Base-by-base conservation (phyloP, 2,329 filamentous ascomycete genomes). In the Penicillium sp. region DNA sequence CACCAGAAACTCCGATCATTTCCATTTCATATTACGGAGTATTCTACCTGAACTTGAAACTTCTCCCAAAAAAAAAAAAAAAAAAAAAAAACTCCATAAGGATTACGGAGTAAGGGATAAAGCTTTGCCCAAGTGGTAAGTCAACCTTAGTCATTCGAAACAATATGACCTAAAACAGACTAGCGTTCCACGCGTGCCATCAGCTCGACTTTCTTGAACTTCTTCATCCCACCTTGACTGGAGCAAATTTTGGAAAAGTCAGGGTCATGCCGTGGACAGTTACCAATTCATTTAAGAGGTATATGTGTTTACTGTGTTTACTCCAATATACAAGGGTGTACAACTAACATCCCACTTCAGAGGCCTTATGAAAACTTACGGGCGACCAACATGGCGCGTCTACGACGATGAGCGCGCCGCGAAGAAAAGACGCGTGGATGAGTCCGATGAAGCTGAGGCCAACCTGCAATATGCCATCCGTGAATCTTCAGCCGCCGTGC, bases 241-340 rank as follows among this genome's bases (percentile, higher is more conserved):
- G 46, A 40, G 34, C 16, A 35, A 50, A 24, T 46, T 52, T 52
- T 46, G 26, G 35, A 39, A 16, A 42, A 37, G 18, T 18, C 59
- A 69, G 68, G 71, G 74, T 75, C 68, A 77, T 75, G 75, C 77
- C 77, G 64, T 79, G 77, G 71, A 79, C 77, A 64, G 76, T 79
- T 65, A 79, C 77, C 63, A 79, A 79, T 70, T 79, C 76, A 62
- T 78, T 78, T 64, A 79, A 78, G 72, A 75, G 77, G 77, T 78
- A 74, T 31, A 63, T 57, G 26, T 26, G 2, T 29, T 9, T 13
- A 4, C 4, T 57, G 26, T 26, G 2, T 29, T 9, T 13, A 4
- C 4, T 32, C 13, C 11, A 32, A 35, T 34, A n/a, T 46, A 7
- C 14, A 26, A 26, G 14, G 44, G 13, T 7, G 8, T 18, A 5